Conservation (phyloP, 495 filamentous ascomycete genomes). For the Lophiostoma macrostomum region DNA sequence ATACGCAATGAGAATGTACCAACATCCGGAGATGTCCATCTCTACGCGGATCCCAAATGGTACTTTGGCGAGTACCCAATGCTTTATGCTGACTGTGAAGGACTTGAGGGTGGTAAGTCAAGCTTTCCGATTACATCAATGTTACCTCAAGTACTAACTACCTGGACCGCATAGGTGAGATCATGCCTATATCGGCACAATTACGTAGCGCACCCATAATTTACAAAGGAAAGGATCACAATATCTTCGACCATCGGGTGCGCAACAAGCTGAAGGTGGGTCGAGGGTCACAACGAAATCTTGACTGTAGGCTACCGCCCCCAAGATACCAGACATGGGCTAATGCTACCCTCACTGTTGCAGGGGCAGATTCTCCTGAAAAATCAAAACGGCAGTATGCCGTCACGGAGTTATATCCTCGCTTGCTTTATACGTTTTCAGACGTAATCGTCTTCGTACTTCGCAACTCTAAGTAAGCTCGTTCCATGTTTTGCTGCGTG, state of each 20-base stretch:
- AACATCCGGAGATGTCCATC: slow-evolving; percentile 62
- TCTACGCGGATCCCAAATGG: slow-evolving; percentile 58
- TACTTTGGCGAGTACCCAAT: slow-evolving; percentile 45
- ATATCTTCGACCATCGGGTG: no score
- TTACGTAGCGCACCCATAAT: not conserved
- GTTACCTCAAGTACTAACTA: not conserved
- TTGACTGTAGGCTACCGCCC: no score
- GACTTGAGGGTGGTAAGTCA: slow-evolving; percentile 50
- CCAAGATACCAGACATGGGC: no score
- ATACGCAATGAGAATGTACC: slow-evolving; percentile 46
- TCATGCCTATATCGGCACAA: not conserved
- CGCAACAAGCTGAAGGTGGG: no score
- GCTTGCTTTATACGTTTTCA: slow-evolving; percentile 48
- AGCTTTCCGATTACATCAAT: not conserved
- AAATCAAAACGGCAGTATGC: slow-evolving; percentile 42
- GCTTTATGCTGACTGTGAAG: slow-evolving; percentile 59
- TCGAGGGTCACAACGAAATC: no score
- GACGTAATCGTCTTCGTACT: slow-evolving; percentile 41
- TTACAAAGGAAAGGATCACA: no score
- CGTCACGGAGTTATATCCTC: slow-evolving; percentile 52
- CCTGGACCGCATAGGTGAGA: no score
- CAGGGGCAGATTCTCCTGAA: slow-evolving; percentile 47
- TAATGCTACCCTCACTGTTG: no score
- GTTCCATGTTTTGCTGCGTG: not conserved
- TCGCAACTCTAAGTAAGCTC: slow-evolving; percentile 25